Base-by-base conservation (phyloP, 345 rosid genomes). In the Isatis tinctoria region DNA sequence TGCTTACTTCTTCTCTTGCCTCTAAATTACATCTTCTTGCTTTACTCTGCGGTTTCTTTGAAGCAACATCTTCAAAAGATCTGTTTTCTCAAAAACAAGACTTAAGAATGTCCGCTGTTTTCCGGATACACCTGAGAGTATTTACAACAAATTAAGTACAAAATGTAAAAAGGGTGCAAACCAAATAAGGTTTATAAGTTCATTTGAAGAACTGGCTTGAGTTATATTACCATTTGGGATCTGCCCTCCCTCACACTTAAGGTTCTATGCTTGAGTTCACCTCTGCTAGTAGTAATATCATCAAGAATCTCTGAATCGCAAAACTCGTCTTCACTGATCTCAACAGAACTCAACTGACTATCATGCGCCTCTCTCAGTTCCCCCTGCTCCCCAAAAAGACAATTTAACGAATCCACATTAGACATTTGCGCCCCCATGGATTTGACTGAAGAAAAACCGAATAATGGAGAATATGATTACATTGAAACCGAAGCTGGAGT, bases 271-370 rank as follows among this genome's bases (percentile, higher is more conserved):
- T 87, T 90, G 78, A 87, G 72, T 79, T 90, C 98, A 32, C 94
- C 94, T 77, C 94, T 85, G 68, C 72, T 70, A 22, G 98, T 90
- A 16, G 96, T 92, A 82, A 92, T 83, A 74, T 82, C 91, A 67
- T 92, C 96, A 33, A 88, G 68, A 58, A 92, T 72, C 90, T 92
- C 98, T 24, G 89, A 85, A 73, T 87, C 91, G 61, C 74, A 83
- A 70, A 83, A 84, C 60, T 87, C 86, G 48, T 83, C 89, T 57
- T 80, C 87, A 47, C 79, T 85, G 10, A 53, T 66, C 30, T 35
- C 76, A 20, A 77, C 69, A 51, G 41, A 77, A 30, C 54, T 69
- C 20, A 32, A 32, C 11, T 60, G 44, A 37, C 69, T 66, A 33
- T 74, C 57, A 56, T 74, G 62, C 53, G 74, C 75, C 43, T 54